Evolutionary conservation across 331 rosid genomes (phyloP), one percentile per base, ranked within the genome.

Genomic region (Quercus lobata): DNA sequence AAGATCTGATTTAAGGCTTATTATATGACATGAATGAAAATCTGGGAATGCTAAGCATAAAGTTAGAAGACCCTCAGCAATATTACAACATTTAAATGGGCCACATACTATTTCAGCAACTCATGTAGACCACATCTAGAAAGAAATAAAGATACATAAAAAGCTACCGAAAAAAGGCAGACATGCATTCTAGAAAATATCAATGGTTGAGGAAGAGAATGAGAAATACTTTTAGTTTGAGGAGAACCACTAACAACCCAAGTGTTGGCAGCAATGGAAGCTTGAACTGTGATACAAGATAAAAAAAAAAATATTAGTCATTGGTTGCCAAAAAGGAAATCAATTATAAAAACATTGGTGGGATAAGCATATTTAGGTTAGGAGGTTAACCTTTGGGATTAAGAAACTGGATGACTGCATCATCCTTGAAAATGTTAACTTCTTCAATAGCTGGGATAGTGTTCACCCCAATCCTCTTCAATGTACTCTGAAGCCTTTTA

Each of bases 181-280:
- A 2, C 41, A 17, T 0, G 21, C 4, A 18, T 18, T 30, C n/a
- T 4, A 29, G 11, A 18, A 65, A 30, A 17, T 30, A 16, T 63
- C 17, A 30, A 30, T n/a, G 44, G 71, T 21, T 4, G 24, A 34
- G 1, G 21, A 4, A 68, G 4, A 46, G 29, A 68, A 35, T 34
- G 53, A 18, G 25, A 34, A 18, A 75, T 86, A 92, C 97, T 91
- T 93, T 94, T 94, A 54, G 92, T 94, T 87, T 91, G 97, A 57
- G 97, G 97, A 56, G 96, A 57, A 70, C 98, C 98, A 72, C 97
- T 92, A 80, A 94, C 98, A 63, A 92, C 98, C 98, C 98, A 94
- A 10, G 98, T 94, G 85, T 94, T 94, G 19, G 98, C 97, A 83
- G 97, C 97, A 84, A 91, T 91, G 22, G 97, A 94, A 56, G 98